Base-by-base conservation (phyloP, 306 rosid genomes). In the Dicorynia guianensis region DNA sequence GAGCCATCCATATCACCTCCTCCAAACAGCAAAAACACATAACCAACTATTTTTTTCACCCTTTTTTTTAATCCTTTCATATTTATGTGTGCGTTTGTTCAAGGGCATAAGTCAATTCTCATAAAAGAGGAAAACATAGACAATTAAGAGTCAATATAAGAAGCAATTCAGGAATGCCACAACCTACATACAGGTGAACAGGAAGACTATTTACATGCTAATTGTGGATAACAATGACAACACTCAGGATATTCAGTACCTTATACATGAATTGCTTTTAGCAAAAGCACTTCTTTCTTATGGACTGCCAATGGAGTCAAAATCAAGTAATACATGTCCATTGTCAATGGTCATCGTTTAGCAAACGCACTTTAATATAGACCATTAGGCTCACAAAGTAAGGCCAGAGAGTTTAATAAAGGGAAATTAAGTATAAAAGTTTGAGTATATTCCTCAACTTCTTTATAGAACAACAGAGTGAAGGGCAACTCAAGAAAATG, bases 241-340 rank as follows among this genome's bases (percentile, higher is more conserved):
- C 67, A 72, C 67, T 13, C 44, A 50, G 42, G 48, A 54, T 62
- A 30, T 65, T 49, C 40, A 48, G 44, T 42, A 12, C 8, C 17
- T 13, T 17, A 62, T 40, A 61, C 36, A 38, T 36, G 19, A 13
- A 34, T 62, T 15, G 12, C 46, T 65, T 44, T n/a, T 0, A 53
- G 14, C 36, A 61, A 33, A 56, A 14, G 8, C 0, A 13, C 14
- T 57, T 42, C 53, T 54, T 14, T 57, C 17, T 15, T 5, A 43
- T 11, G 43, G 43, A 38, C 8, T 55, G 47, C 33, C 39, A 15
- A 33, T 4, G 19, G 1, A 20, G 42, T n/a, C n/a, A n/a, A 30
- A 60, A 44, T 42, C 44, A 57, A 9, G 39, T 43, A n/a, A 14
- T 49, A 14, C 34, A 50, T 17, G n/a, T 50, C 60, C 44, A 14